These are phyloP conservation scores for Cladorrhinum sp. DNA, from an alignment of 2,329 filamentous ascomycete genomes.

Conservation along the genomic window DNA sequence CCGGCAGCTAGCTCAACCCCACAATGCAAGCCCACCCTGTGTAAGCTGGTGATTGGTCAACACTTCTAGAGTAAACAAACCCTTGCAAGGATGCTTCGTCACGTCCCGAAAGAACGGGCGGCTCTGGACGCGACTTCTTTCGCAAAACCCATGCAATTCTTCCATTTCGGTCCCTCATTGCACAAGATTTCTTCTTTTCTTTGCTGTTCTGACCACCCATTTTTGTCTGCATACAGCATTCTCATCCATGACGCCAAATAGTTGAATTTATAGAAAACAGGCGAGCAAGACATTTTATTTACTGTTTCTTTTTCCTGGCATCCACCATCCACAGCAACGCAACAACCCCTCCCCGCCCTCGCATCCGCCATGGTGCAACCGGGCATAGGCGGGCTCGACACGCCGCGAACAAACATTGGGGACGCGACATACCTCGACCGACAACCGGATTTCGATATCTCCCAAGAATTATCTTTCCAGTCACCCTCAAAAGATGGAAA, in stretches of 20 bases:
- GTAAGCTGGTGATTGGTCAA: conserved; percentile 22
- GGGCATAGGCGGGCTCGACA: conserved; percentile 68
- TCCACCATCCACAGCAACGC: conserved; percentile 6
- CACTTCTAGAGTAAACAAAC: conserved; percentile 29
- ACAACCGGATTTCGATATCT: conserved; percentile 74
- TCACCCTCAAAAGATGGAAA: conserved; percentile 76
- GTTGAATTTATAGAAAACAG: not conserved
- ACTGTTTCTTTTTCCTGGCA: conserved; percentile 3
- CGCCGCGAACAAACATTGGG: conserved; percentile 78
- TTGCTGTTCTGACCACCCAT: not conserved
- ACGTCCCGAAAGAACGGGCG: conserved; percentile 5
- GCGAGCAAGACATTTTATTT: not conserved
- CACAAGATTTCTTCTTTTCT: not conserved
- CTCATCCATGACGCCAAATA: not conserved
- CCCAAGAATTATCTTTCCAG: conserved; percentile 81
- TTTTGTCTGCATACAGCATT: not conserved
- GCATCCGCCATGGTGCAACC: conserved; percentile 57
- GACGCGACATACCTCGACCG: conserved; percentile 78
- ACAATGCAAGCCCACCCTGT: not conserved
- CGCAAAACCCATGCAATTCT: conserved; percentile 1
- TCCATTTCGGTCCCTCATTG: not conserved
- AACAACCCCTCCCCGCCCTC: not conserved
- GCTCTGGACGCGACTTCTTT: conserved; percentile 20
- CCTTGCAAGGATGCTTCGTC: conserved; percentile 15
- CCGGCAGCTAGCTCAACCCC: conserved; percentile 3